Conservation (phyloP, 2,329 filamentous ascomycete species). For the Verticillium longisporum region DNA sequence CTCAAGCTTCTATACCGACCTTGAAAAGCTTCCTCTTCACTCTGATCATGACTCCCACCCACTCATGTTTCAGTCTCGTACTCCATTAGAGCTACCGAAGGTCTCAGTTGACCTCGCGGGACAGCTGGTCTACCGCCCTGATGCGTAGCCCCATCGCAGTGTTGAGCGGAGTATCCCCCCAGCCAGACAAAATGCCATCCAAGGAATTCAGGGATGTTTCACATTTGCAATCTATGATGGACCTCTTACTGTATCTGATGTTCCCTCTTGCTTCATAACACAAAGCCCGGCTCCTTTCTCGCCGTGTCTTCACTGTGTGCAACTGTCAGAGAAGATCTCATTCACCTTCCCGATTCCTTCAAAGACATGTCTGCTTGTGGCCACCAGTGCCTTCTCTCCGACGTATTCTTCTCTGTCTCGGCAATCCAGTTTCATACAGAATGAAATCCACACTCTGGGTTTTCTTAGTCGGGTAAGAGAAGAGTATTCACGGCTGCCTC, state of each 20-base stretch:
- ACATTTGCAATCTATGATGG: neutral
- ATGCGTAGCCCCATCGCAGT: neutral
- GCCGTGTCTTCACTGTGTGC: slow-evolving; percentile 20
- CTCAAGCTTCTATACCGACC: too few species aligned
- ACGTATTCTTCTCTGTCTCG: slow-evolving; percentile 4
- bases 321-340: slow-evolving; percentile 24
- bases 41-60: too few species aligned
- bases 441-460: neutral
- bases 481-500: too few species aligned
- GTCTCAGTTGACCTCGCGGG: too few species aligned
- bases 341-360: slow-evolving; percentile 1
- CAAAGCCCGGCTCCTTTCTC: slow-evolving; percentile 26
- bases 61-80: too few species aligned
- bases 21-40: too few species aligned
- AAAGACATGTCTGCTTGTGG: too few species aligned
- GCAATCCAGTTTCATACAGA: slow-evolving; percentile 14
- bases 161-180: neutral
- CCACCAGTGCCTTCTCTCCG: too few species aligned
- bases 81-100: too few species aligned
- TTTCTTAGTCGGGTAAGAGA: too few species aligned
- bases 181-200: too few species aligned
- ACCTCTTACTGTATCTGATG: neutral
- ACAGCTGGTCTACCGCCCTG: neutral
- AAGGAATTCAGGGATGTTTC: neutral
- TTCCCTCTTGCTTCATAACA: slow-evolving; percentile 19